Evolutionary conservation across 2,329 filamentous ascomycete genomes (phyloP).

Genomic region (Cladosporium cucumerinum): DNA sequence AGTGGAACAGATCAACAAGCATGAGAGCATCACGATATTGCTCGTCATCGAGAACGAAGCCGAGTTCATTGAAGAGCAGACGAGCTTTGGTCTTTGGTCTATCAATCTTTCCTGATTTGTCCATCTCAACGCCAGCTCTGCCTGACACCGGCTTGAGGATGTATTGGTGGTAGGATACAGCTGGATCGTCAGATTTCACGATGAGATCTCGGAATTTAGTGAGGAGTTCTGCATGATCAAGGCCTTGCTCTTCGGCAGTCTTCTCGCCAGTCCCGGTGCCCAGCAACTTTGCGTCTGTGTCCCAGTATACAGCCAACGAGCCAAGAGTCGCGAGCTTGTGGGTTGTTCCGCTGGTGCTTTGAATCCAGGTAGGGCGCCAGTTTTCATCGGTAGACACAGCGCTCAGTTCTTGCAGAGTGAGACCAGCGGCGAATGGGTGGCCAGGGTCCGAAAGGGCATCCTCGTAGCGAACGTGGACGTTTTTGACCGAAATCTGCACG

Average conservation of each 20-base stretch:
- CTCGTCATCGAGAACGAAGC: constrained; percentile 93
- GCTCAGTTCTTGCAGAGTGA: constrained; percentile 94
- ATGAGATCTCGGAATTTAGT: constrained; percentile 76
- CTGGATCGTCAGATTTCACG: constrained; percentile 61
- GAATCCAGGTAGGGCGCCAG: constrained; percentile 95
- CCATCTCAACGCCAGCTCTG: constrained; percentile 88
- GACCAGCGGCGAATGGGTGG: constrained; percentile 87
- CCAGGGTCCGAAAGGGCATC: constrained; percentile 93
- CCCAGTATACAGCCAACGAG: constrained; percentile 94
- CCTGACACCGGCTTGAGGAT: constrained; percentile 95
- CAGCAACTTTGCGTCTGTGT: constrained; percentile 83
- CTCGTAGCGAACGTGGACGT: constrained; percentile 97
- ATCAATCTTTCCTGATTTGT: constrained; percentile 80
- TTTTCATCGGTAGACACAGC: constrained; percentile 92
- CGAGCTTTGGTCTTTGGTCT: constrained; percentile 85
- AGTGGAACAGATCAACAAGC: constrained; percentile 98
- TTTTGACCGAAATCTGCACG: constrained; percentile 94
- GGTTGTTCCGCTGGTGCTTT: constrained; percentile 75
- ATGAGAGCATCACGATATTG: constrained; percentile 97
- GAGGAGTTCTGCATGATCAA: constrained; percentile 74
- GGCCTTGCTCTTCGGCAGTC: constrained; percentile 56
- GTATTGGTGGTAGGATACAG: constrained; percentile 70
- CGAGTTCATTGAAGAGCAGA: constrained; percentile 93
- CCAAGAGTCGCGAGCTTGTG: constrained; percentile 92
- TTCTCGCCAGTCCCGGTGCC: constrained; percentile 75